A percentile compares a stretch with the other conserved stretches of the same genome.
Conservation (phyloP, 202 grass and related monocot species). For the Schoenoplectus tabernaemontani region DNA sequence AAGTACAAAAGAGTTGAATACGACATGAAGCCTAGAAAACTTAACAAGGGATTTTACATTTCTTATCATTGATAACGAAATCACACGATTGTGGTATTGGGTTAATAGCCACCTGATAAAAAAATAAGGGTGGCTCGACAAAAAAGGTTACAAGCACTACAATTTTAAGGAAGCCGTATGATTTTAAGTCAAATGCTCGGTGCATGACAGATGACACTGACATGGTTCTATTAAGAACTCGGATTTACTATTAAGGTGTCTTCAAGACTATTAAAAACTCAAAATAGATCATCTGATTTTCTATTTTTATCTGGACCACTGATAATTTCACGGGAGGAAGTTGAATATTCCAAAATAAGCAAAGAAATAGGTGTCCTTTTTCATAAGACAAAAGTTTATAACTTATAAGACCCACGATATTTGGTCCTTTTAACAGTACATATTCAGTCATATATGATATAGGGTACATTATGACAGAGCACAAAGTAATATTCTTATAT, state of each 20-base stretch:
- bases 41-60: not conserved
- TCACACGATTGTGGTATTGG: not conserved
- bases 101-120: not conserved
- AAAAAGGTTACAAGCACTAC: not conserved
- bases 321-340: not conserved
- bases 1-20: not conserved
- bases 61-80: not conserved
- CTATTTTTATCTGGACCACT: not conserved
- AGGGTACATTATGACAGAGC: not conserved
- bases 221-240: not conserved
- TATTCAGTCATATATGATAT: conserved; percentile 1
- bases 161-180: not conserved
- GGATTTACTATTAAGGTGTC: not conserved
- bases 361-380: not conserved
- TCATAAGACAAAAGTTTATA: not conserved
- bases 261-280: not conserved
- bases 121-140: not conserved
- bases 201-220: not conserved
- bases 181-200: not conserved
- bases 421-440: not conserved
- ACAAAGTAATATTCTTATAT: not conserved
- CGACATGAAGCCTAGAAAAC: not conserved
- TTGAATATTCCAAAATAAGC: not conserved
- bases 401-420: not conserved
- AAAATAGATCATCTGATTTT: conserved; percentile 1